These are phyloP conservation scores for Phyllosticta ampelicida DNA, from an alignment of 2,329 filamentous ascomycete genomes.

Conservation along the genomic window DNA sequence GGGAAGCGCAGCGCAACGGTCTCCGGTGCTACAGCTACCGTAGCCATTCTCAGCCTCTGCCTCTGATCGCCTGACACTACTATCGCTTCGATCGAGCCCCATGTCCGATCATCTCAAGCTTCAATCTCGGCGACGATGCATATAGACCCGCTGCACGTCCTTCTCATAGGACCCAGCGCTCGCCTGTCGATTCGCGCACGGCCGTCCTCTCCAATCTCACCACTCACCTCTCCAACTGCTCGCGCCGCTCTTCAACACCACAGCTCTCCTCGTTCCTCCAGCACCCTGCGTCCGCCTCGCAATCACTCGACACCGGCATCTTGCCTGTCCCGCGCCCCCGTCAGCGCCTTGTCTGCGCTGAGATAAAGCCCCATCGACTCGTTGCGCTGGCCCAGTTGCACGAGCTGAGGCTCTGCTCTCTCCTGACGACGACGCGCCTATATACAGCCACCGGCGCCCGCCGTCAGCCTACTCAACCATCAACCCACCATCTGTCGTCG, in stretches of 20 bases:
- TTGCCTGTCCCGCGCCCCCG: slow-evolving; percentile 1
- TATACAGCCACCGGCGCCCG: not conserved
- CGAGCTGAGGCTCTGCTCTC: not conserved
- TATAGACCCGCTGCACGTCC: not conserved
- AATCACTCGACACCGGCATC: not conserved
- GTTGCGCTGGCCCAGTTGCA: not conserved
- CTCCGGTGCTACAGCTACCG: too few species aligned
- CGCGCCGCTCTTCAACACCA: not conserved
- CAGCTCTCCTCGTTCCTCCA: not conserved
- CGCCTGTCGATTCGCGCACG: not conserved
- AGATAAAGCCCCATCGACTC: not conserved
- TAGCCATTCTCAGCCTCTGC: not conserved
- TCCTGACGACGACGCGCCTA: not conserved
- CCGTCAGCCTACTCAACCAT: not conserved
- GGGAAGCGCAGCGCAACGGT: not conserved
- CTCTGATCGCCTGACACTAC: not conserved
- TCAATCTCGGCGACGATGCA: not conserved
- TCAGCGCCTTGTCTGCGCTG: slow-evolving; percentile 1
- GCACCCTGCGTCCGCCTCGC: not conserved
- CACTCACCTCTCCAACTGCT: not conserved
- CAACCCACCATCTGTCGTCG: not conserved
- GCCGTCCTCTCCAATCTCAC: not conserved
- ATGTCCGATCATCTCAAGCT: not conserved
- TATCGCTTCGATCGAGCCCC: not conserved
- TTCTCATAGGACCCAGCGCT: not conserved